Evolutionary conservation across 441 rosid species (phyloP).

Genomic region (Erodium trifolium): DNA sequence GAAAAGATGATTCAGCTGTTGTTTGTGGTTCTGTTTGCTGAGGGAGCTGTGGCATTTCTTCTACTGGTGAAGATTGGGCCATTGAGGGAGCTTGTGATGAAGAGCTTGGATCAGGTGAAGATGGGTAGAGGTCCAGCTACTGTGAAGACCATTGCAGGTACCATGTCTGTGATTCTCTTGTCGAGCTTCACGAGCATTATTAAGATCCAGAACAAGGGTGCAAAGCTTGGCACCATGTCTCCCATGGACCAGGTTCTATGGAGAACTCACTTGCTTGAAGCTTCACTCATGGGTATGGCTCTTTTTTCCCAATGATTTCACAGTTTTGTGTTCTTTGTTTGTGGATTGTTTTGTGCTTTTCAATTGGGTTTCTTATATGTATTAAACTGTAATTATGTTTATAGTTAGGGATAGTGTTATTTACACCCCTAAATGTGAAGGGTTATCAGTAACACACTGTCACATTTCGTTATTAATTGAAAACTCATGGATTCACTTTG

Average conservation of each 20-base stretch:
- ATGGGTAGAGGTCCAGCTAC: constrained; percentile 88
- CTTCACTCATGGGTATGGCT: constrained; percentile 76
- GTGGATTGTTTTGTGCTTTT: not conserved
- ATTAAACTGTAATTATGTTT: not conserved
- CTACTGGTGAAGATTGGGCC: constrained; percentile 79
- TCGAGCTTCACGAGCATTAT: constrained; percentile 76
- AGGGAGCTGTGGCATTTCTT: constrained; percentile 59
- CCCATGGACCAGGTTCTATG: constrained; percentile 99
- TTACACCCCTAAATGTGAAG: no score
- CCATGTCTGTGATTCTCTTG: constrained; percentile 77
- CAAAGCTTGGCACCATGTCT: constrained; percentile 96
- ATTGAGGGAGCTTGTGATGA: constrained; percentile 78
- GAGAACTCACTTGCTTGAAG: constrained; percentile 98
- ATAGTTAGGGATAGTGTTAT: no score
- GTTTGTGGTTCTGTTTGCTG: constrained; percentile 68
- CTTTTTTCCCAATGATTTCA: not conserved
- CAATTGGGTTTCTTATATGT: not conserved
- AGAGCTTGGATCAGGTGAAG: constrained; percentile 78
- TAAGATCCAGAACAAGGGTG: constrained; percentile 95
- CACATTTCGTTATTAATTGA: no score
- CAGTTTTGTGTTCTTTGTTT: not conserved
- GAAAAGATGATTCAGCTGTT: constrained; percentile 72
- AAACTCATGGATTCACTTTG: no score
- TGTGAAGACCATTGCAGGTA: constrained; percentile 76
- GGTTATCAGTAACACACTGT: no score